phyloP scores from a whole-genome alignment of 148 eudicot genomes.

The Diospyros lotus region DNA sequence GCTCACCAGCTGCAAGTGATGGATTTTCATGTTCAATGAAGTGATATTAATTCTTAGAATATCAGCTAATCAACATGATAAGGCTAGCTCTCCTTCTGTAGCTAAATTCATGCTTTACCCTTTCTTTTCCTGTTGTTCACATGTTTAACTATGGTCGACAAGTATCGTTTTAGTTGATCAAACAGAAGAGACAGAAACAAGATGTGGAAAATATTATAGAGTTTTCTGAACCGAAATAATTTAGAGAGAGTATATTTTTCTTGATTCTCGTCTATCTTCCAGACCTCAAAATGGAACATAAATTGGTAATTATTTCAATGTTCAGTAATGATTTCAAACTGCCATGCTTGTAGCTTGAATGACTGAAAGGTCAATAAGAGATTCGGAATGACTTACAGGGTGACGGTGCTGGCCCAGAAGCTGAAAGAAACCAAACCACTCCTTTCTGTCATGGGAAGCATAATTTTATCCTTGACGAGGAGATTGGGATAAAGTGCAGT shows the following conservation, averaged over 20 bases:
- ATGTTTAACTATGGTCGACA: no score
- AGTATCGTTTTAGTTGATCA: no score
- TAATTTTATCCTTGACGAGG: slow-evolving; percentile 32
- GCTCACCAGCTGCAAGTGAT: no score
- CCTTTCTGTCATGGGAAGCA: slow-evolving; percentile 36
- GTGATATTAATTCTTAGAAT: no score
- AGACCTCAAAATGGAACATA: neutral
- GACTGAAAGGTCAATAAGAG: neutral
- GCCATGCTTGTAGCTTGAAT: neutral
- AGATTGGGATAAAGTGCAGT: slow-evolving; percentile 35
- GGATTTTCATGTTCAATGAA: no score
- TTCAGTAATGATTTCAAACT: neutral
- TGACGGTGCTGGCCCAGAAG: slow-evolving; percentile 12
- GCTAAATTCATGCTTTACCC: no score
- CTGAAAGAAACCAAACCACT: slow-evolving; percentile 5
- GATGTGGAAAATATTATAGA: no score
- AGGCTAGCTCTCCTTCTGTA: no score
- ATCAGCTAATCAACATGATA: no score
- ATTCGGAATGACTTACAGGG: slow-evolving; percentile 20
- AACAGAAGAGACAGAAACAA: no score
- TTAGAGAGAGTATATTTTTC: neutral
- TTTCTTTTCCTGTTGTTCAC: no score
- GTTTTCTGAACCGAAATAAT: no score
- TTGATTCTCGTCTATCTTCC: neutral
- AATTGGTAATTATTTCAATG: neutral